Conservation (phyloP, 192 early-diverging fungal species). For the Umbelopsis sp. region DNA sequence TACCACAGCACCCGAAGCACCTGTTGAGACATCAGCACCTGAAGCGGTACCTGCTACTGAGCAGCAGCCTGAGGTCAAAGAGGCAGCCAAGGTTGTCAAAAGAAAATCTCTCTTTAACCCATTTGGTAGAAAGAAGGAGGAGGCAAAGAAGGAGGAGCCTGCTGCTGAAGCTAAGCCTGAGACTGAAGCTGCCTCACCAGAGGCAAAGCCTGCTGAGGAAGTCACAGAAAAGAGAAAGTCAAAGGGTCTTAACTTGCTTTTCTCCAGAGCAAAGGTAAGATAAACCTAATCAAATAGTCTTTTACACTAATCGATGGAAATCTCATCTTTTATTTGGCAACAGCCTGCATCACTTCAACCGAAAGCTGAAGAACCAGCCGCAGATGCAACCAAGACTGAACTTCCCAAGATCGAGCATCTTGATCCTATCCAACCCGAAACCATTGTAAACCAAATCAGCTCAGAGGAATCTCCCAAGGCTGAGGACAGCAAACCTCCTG, state of each 20-base stretch:
- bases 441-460: constrained; percentile 4
- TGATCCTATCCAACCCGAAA: constrained; percentile 6
- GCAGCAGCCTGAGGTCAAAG: background rate
- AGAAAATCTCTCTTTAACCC: constrained; percentile 12
- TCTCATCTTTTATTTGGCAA: background rate
- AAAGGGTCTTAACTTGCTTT: constrained; percentile 2
- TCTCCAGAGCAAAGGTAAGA: constrained; percentile 4
- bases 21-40: constrained; percentile 1
- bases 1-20: background rate
- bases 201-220: background rate
- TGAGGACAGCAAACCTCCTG: background rate
- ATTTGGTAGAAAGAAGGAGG: constrained; percentile 13
- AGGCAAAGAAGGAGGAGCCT: constrained; percentile 2
- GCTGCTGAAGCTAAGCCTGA: background rate
- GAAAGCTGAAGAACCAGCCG: background rate
- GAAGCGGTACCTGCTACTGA: background rate
- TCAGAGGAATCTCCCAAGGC: background rate
- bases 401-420: constrained; percentile 14
- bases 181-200: background rate
- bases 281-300: background rate
- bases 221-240: background rate
- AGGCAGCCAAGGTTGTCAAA: constrained; percentile 2
- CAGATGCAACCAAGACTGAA: constrained; percentile 2
- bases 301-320: too few relatives aligned
- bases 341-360: background rate